Percentiles rank a stretch among this genome's conserved stretches.
Evolutionary conservation across 108 stramenopile species (phyloP).

Genomic region (Bacterosira constricta): DNA sequence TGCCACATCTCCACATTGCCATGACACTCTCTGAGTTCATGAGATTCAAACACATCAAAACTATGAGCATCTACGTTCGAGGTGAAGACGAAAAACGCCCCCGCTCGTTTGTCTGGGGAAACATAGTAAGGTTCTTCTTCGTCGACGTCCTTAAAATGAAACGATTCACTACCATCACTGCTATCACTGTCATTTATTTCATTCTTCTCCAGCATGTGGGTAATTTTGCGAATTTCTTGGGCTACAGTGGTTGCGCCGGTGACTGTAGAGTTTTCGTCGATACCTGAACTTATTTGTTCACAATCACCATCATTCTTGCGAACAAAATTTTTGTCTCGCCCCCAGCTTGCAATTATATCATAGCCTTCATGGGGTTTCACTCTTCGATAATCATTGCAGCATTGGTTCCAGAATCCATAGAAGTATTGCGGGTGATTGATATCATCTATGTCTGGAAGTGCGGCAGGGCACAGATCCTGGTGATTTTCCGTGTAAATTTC

Average conservation of each 20-base stretch:
- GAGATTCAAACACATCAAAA: conserved; percentile 44
- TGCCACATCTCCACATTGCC: conserved; percentile 52
- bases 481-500: too few relatives aligned
- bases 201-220: conserved; percentile 6
- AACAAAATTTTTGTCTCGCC: conserved; percentile 21
- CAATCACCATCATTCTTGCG: background rate
- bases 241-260: conserved; percentile 5
- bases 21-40: conserved; percentile 53
- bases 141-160: background rate
- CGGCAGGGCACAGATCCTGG: too few relatives aligned
- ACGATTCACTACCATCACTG: background rate
- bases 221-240: conserved; percentile 19
- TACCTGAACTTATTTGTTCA: background rate
- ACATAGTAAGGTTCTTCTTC: conserved; percentile 35
- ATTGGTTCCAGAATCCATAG: conserved; percentile 56
- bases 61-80: conserved; percentile 57
- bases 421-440: conserved; percentile 37
- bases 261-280: background rate
- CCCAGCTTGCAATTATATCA: conserved; percentile 52
- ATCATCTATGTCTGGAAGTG: background rate
- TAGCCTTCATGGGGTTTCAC: conserved; percentile 58
- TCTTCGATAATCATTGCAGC: conserved; percentile 47
- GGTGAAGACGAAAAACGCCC: conserved; percentile 54
- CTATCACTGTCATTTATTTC: background rate
- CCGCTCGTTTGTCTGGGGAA: conserved; percentile 32